Evolutionary conservation across 2,329 filamentous ascomycete genomes (phyloP), one percentile per base, ranked within the genome.

Genomic region (Clonostachys sp.): DNA sequence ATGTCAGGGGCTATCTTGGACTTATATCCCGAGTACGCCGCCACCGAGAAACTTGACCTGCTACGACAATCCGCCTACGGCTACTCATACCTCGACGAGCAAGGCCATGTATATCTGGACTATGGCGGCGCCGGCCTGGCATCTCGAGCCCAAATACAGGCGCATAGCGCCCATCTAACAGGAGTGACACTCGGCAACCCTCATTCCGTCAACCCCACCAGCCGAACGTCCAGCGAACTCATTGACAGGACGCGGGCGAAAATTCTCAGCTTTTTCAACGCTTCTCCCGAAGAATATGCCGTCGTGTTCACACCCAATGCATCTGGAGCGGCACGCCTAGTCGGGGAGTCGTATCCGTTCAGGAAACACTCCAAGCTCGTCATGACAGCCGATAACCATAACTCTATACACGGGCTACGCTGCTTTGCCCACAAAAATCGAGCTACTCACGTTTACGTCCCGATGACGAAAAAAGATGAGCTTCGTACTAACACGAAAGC

Each of bases 231-330:
- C 12, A 71, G 65, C 1, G 50, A 52, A 9, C 53, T 62, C 5
- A 56, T 71, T 7, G 62, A 68, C 9, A 38, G 51, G 13, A 56
- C 68, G 0, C 55, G 66, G 3, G 51, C 54, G 1, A 55, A 63
- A 4, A 55, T 72, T 1, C 54, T 71, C 4, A 39, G 48, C 12
- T 54, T 67, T 51, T 50, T 72, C 34, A 59, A 63, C 34, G 67
- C 68, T 2, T 61, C 58, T 0, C 53, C 62, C 0, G 57, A 57
- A n/a, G 66, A 70, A 41, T 72, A 72, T 46, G 56, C 60, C 8
- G 68, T 67, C 41, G 54, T 72, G 34, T 71, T 72, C 53, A 71
- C 68, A 0, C 46, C 62, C 7, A 72, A 71, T 45, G 68, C 68
- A 10, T 66, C 66, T 0, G 67, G 60, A 0, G 68, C 67, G 0